Conservation (phyloP, 768 basidiomycete species). For the Candolleomyces efflorescens region DNA sequence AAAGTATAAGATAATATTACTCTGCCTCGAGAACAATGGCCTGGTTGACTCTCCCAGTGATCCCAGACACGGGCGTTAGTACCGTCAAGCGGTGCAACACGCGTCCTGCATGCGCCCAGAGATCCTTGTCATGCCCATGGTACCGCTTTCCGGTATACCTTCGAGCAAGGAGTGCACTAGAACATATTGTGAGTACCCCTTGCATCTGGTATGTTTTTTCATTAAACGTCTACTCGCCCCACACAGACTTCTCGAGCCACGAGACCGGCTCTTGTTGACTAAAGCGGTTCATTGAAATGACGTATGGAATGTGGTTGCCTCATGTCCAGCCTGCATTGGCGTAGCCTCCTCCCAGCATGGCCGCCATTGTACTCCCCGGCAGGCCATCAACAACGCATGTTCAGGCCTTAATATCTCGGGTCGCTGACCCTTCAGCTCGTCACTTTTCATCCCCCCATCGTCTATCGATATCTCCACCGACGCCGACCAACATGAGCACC, state of each 20-base stretch:
- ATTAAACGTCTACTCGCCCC: too few relatives aligned
- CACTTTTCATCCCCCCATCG: constrained; percentile 4
- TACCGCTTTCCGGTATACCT: too few relatives aligned
- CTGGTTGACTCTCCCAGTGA: neutral
- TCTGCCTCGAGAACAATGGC: neutral
- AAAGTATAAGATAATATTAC: too few relatives aligned
- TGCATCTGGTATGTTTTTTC: too few relatives aligned
- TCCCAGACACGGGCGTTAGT: too few relatives aligned
- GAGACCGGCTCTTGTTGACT: neutral
- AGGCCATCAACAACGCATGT: constrained; percentile 11
- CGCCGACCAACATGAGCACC: constrained; percentile 11
- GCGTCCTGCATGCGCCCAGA: too few relatives aligned
- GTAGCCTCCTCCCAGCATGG: constrained; percentile 7
- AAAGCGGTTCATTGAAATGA: neutral
- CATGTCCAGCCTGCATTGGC: constrained; percentile 6
- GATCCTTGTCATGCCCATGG: too few relatives aligned
- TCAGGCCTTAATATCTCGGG: constrained; percentile 14
- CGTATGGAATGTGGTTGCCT: constrained; percentile 1
- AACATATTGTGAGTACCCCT: too few relatives aligned
- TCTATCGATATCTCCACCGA: neutral
- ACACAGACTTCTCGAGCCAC: neutral
- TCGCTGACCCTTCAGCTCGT: neutral
- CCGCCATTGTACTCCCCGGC: constrained; percentile 2
- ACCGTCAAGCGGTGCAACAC: too few relatives aligned
- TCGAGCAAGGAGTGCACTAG: too few relatives aligned